Conservation (phyloP, 2,329 filamentous ascomycete genomes). For the Talaromyces sp. region DNA sequence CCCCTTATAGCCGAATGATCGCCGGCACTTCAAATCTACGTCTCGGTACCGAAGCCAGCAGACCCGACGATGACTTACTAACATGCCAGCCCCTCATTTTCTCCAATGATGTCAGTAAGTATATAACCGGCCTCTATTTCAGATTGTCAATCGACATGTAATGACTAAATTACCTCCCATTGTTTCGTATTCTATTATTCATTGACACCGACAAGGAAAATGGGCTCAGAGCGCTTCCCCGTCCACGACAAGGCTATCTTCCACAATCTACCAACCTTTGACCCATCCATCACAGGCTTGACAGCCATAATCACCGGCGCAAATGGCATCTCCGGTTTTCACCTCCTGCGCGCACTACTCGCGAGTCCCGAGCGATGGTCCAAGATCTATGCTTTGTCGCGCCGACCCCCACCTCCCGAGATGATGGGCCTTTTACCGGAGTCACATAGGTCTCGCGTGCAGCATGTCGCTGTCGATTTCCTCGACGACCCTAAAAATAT, state of each 20-base stretch:
- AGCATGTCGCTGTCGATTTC: constrained; percentile 38
- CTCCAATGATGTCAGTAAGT: neutral
- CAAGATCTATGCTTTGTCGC: constrained; percentile 48
- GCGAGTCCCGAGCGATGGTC: constrained; percentile 45
- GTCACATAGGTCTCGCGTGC: constrained; percentile 20
- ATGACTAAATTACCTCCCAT: too few relatives aligned
- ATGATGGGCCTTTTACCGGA: constrained; percentile 25
- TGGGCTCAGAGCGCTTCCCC: constrained; percentile 19
- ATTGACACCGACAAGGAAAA: neutral
- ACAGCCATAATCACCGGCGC: constrained; percentile 51
- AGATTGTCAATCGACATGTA: too few relatives aligned
- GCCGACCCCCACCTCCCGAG: constrained; percentile 37
- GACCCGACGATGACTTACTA: neutral
- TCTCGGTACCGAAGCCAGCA: neutral
- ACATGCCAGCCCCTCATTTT: neutral
- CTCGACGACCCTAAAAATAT: constrained; percentile 22
- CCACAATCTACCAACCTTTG: constrained; percentile 44
- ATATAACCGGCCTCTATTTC: neutral
- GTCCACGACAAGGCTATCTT: constrained; percentile 38
- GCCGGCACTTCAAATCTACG: neutral
- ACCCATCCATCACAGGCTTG: constrained; percentile 36
- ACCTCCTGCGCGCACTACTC: constrained; percentile 46
- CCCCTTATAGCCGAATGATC: neutral
- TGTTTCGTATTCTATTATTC: neutral
- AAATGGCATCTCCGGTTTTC: constrained; percentile 50